A percentile compares a stretch with the other conserved stretches of the same genome.
These are phyloP conservation scores for Phytophthora melonis DNA, from an alignment of 352 stramenopile species.

Conservation along the genomic window DNA sequence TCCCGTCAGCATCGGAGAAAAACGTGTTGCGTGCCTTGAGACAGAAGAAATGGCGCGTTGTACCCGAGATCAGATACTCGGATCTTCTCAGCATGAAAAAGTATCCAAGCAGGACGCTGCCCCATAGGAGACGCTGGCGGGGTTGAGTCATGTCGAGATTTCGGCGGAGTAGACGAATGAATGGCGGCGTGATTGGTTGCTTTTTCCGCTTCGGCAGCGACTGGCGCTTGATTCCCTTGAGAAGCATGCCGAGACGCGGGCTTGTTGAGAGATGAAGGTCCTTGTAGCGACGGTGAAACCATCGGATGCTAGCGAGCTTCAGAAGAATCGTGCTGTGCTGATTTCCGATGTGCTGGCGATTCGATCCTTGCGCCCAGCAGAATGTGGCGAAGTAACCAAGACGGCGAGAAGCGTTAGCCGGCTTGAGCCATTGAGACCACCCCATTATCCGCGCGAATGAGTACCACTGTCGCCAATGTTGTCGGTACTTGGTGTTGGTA, in stretches of 20 bases:
- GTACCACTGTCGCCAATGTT: constrained; percentile 34
- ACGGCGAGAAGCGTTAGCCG: constrained; percentile 3
- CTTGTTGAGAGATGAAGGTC: no score
- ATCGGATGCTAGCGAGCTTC: background rate
- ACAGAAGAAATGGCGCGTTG: no score
- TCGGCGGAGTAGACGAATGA: background rate
- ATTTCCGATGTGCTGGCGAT: background rate
- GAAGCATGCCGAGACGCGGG: background rate
- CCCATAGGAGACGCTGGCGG: no score
- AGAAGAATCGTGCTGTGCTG: constrained; percentile 3
- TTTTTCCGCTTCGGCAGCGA: background rate
- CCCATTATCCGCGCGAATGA: constrained; percentile 21
- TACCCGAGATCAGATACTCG: no score
- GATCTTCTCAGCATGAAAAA: no score
- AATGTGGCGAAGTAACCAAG: constrained; percentile 4
- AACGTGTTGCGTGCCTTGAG: no score
- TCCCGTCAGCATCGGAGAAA: no score
- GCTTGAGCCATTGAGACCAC: constrained; percentile 20
- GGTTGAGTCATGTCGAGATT: background rate
- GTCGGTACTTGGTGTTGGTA: constrained; percentile 20
- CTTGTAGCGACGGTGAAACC: background rate
- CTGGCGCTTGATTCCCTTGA: background rate
- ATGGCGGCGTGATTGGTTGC: background rate
- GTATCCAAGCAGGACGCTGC: no score
- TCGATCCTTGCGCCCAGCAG: constrained; percentile 6